Base-by-base conservation (phyloP, 1,139 yeast genomes). In the Candida frijolesensis region DNA sequence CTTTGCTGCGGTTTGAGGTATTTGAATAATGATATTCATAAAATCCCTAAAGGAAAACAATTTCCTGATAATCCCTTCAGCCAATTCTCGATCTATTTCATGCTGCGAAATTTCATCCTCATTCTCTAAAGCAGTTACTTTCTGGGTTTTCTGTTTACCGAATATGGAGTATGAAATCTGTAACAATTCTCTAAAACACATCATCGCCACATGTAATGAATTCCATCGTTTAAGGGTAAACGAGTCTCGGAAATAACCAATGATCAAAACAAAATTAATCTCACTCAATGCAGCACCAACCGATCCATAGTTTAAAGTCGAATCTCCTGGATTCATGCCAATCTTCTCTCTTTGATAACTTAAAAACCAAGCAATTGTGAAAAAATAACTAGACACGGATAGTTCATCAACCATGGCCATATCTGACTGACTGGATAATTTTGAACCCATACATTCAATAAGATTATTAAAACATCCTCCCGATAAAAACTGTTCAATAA, bases 401-500 rank as follows among this genome's bases (percentile, higher is more conserved):
- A 71, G 67, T 19, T 68, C 69, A 50, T 74, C 76, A 15, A 71
- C 57, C 7, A 59, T 56, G 0, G 61, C 57, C 27, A 71, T 60
- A 74, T 88, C 62, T 62, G 75, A 38, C 14, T 48, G 44, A 19
- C 51, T 45, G 27, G 58, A 50, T 10, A 57, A 42, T 43, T 46
- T 53, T 2, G 60, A 57, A 22, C 50, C 52, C 54, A 57, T 52
- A 30, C 47, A 44, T 37, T 73, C 72, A 42, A 88, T 72, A 38
- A 91, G 66, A 30, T 83, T 83, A 60, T 89, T 89, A 68, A 89
- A 90, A 22, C 92, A 84, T 14, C 91, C 87, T 47, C 89, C 91
- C 4, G 83, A 69, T 57, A 92, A 86, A 50, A 76, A 67, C 49
- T 65, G 70, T 27, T 82, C 81, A 18, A 77, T 65, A 34, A 82